Percentiles rank a stretch among this genome's conserved stretches.
Conservation (phyloP, 1,284 basidiomycete species). For the Cryptococcus amylolentus region DNA sequence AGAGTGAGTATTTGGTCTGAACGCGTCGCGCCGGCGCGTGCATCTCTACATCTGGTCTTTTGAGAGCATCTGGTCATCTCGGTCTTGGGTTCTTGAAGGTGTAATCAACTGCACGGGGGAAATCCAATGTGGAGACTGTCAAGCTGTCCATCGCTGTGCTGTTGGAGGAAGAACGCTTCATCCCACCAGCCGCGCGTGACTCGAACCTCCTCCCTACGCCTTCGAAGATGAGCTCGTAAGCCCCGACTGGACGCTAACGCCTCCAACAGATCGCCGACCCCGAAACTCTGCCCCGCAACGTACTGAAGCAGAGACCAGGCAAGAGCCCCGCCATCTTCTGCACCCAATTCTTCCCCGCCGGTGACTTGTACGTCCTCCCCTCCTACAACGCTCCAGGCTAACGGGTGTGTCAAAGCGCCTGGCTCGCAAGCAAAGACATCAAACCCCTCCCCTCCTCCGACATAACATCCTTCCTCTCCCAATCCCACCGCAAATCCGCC, state of each 20-base stretch:
- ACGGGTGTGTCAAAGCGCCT: too few species aligned
- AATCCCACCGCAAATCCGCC: conserved; percentile 64
- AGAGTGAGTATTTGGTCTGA: conserved; percentile 20
- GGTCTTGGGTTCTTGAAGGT: too few species aligned
- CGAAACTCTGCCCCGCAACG: conserved; percentile 33
- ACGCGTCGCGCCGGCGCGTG: neutral
- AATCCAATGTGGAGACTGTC: too few species aligned
- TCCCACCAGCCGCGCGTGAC: too few species aligned
- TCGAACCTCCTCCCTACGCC: conserved; percentile 1
- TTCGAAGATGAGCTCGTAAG: conserved; percentile 3
- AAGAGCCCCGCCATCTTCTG: conserved; percentile 34
- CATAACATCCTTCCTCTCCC: conserved; percentile 76
- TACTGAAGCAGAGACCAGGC: conserved; percentile 30
- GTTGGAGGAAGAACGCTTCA: too few species aligned
- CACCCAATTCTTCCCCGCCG: conserved; percentile 54
- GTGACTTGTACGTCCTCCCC: conserved; percentile 73
- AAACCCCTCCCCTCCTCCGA: conserved; percentile 72
- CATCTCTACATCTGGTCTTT: too few species aligned
- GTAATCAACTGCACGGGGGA: too few species aligned
- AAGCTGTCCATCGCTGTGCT: too few species aligned
- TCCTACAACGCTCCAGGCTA: neutral
- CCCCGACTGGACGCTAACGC: conserved; percentile 28
- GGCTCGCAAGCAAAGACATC: conserved; percentile 79
- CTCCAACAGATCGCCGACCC: conserved; percentile 37
- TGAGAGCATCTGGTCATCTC: too few species aligned